Base-by-base conservation (phyloP, 352 stramenopile species). In the Globisporangium recalcitrans region DNA sequence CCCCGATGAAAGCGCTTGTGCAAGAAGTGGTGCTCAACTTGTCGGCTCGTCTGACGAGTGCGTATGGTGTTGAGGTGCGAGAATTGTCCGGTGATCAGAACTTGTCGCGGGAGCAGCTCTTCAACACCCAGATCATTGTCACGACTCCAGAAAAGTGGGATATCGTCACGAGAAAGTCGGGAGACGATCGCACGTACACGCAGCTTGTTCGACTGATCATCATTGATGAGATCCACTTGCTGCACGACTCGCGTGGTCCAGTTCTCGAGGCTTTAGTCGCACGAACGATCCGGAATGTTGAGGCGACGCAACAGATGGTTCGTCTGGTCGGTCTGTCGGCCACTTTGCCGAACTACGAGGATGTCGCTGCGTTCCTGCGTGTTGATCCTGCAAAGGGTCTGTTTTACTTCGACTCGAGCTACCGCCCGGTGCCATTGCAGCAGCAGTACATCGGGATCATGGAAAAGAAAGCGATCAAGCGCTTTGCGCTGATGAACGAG, bases 141-240 rank as follows among this genome's bases (percentile, higher is more conserved):
- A 99, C 98, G 29, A 99, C 98, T 9, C 98, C 98, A 1, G 98
- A 99, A 65, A 99, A 99, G 77, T 99, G 97, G 97, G 98, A 99
- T 80, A 99, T 99, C 69, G 97, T 99, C 48, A 99, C 97, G 24
- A 88, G 98, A 57, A 99, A 99, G 78, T 96, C 93, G 24, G 97
- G 98, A 34, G 97, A 99, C 53, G 82, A 95, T 58, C 83, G 97
- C 52, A 96, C 97, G 7, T 99, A 99, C 78, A 99, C 97, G 3
- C 97, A 99, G 70, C 85, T 99, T 4, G 97, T 99, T 14, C 93
- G 95, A 8, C 72, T 99, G 31, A 90, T 99, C 40, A 99, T 99
- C 72, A 98, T 99, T 57, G 98, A 99, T 88, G 98, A 99, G 79
- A 99, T 99, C 67, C 98, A 99, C 73, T 82, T 99, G 58, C 83